Evolutionary conservation across 2,329 filamentous ascomycete genomes (phyloP), one percentile per base, ranked within the genome.

Genomic region (Trichoderma atrobrunneum): DNA sequence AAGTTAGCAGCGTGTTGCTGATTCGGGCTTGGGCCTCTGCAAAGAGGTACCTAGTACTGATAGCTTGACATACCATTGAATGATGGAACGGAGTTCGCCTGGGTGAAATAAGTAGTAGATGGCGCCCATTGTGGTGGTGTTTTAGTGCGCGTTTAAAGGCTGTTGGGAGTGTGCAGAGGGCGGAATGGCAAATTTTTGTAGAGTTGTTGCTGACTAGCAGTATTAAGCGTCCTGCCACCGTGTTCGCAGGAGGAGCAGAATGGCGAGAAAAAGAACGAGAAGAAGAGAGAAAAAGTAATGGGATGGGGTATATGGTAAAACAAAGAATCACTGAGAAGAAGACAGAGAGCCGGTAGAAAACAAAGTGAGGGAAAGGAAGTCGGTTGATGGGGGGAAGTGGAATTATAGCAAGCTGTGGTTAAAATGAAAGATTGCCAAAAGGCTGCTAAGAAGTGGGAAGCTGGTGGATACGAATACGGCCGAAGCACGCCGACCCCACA

Each of bases 21-120:
- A 51, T n/a, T 4, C 18, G 57, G 28, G 4, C 43, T 21, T 51
- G 43, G 43, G 12, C 32, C 30, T 11, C 57, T 36, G 5, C n/a
- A 16, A 32, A 32, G 26, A 51, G 26, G 16, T 70, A 26, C 26
- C 26, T 26, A 26, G 26, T 26, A 78, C 85, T 7, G 2, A 10
- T 16, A 8, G 21, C 21, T 24, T 26, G 28, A 54, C 39, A n/a
- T 86, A 96, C 94, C 94, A 97, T 91, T 97, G 94, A 74, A 97
- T 87, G 74, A 97, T 94, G 61, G 92, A 87, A 79, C 93, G 90
- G 80, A 97, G 84, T 84, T 97, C 88, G 76, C 87, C 87, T 43
- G 93, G 92, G 82, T 97, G 94, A 75, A 93, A 84, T 72, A 90
- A 82, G 78, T 90, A 93, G 85, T 95, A 96, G 74, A 93, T 79